phyloP scores from a whole-genome alignment of 169 alveolate genomes.

The Plasmodium adleri region DNA sequence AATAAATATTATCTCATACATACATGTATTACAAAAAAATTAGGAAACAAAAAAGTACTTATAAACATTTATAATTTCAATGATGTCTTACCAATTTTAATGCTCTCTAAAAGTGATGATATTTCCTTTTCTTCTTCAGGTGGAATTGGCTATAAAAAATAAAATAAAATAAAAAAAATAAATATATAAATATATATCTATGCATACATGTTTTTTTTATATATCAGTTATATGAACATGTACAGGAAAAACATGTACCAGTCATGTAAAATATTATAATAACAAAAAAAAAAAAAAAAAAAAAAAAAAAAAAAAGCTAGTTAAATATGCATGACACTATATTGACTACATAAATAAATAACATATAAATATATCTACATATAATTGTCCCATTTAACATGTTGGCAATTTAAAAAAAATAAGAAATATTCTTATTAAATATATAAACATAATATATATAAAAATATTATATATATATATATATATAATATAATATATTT shows the following conservation, averaged over 20 bases:
- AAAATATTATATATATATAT: too few relatives aligned
- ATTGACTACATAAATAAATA: too few relatives aligned
- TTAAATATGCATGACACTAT: too few relatives aligned
- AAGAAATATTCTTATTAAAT: too few relatives aligned
- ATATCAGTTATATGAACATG: background rate
- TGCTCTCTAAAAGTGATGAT: constrained; percentile 69
- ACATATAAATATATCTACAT: too few relatives aligned
- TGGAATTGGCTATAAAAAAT: constrained; percentile 67
- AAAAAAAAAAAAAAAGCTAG: constrained; percentile 5
- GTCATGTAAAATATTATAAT: background rate
- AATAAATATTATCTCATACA: background rate
- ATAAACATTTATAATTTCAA: background rate
- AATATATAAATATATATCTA: background rate
- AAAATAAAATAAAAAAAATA: background rate
- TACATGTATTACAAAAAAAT: background rate
- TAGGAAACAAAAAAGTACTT: background rate
- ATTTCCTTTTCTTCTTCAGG: constrained; percentile 75
- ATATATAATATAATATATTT: too few relatives aligned
- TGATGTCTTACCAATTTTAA: constrained; percentile 62
- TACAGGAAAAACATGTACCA: background rate
- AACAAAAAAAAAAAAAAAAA: constrained; percentile 1
- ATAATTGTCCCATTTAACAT: too few relatives aligned
- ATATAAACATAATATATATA: too few relatives aligned
- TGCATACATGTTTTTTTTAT: background rate
- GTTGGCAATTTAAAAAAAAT: too few relatives aligned